These are phyloP conservation scores for Epichloe elymi DNA, from an alignment of 2,329 filamentous ascomycete species.

Conservation along the genomic window DNA sequence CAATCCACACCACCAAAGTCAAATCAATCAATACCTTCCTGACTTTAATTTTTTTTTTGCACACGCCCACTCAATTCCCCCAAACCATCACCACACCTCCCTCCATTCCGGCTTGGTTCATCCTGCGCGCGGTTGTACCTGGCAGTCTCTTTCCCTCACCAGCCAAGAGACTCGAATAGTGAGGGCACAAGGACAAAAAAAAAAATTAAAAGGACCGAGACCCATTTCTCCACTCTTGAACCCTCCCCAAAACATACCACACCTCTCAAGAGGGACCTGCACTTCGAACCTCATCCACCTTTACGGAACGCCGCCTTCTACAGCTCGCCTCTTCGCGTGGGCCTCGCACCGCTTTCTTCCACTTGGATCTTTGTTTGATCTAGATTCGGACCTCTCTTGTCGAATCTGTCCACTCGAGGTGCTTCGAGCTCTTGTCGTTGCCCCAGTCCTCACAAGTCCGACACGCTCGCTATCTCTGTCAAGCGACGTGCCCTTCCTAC, in stretches of 20 bases:
- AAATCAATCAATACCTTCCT: slow-evolving; percentile 4
- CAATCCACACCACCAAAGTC: slow-evolving; percentile 8
- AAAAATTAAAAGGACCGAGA: slow-evolving; percentile 29
- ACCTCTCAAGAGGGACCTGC: slow-evolving; percentile 25
- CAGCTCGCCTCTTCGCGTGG: slow-evolving; percentile 15
- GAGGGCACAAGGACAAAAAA: slow-evolving; percentile 15
- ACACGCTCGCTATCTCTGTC: neutral
- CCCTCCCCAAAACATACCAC: slow-evolving; percentile 31
- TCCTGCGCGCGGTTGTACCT: slow-evolving; percentile 12
- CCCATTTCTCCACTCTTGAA: slow-evolving; percentile 32
- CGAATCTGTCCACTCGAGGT: slow-evolving; percentile 10
- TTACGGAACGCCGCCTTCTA: slow-evolving; percentile 17
- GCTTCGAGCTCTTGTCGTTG: slow-evolving; percentile 3
- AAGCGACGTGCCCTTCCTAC: neutral
- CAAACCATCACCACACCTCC: slow-evolving; percentile 10
- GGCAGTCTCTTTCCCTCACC: slow-evolving; percentile 9
- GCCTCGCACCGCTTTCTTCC: slow-evolving; percentile 10
- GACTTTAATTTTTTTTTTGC: neutral
- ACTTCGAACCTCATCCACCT: slow-evolving; percentile 27
- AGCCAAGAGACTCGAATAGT: slow-evolving; percentile 7
- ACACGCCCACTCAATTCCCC: slow-evolving; percentile 5
- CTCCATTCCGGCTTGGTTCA: slow-evolving; percentile 15
- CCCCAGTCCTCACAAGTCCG: slow-evolving; percentile 2
- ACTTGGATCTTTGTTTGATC: slow-evolving; percentile 2
- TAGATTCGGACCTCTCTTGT: slow-evolving; percentile 2